Evolutionary conservation across 768 basidiomycete genomes (phyloP), one percentile per base, ranked within the genome.

Genomic region (Termitomyces sp.): DNA sequence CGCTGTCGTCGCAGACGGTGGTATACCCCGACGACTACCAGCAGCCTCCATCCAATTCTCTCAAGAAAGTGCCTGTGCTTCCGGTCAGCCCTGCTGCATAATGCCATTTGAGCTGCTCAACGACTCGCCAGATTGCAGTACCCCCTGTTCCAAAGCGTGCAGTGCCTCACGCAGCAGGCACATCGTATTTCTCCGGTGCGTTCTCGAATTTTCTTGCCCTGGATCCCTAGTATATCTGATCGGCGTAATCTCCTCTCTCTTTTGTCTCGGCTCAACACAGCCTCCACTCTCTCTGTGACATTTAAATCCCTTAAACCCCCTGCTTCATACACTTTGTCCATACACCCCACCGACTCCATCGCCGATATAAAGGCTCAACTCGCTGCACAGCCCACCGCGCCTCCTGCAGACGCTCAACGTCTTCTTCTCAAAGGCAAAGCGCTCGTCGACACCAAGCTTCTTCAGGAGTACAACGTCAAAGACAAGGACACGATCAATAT

Each of bases 351-450:
- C n/a, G 92, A 97, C 69, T 82, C 93, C 51, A 84, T 99, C 72
- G 73, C 82, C 42, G 70, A 84, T 46, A 84, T 98, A 70, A 99
- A 98, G 71, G 67, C 79, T 2, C 84, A 84, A 60, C 84, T 98
- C 57, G 81, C 87, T 15, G 67, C 82, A 1, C 76, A 86, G 63
- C 75, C 84, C 29, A 74, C 76, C 50, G 91, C 92, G 0, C 94
- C 94, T 0, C 82, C 88, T 9, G 82, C 86, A 46, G 87, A 92
- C 68, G 78, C 81, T 31, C 95, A 97, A 71, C 79, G 97, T 3
- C 82, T 98, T 16, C 77, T 99, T 12, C 78, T 97, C 54, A 98
- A 95, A 73, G 97, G 97, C 56, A 99, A 99, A 71, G 94, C 89
- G 0, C 82, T 98, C 61, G 86, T 85, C 16, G 96, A 98, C 75